Conservation (phyloP, 78 protist species). For the Cyanophora paradoxa region DNA sequence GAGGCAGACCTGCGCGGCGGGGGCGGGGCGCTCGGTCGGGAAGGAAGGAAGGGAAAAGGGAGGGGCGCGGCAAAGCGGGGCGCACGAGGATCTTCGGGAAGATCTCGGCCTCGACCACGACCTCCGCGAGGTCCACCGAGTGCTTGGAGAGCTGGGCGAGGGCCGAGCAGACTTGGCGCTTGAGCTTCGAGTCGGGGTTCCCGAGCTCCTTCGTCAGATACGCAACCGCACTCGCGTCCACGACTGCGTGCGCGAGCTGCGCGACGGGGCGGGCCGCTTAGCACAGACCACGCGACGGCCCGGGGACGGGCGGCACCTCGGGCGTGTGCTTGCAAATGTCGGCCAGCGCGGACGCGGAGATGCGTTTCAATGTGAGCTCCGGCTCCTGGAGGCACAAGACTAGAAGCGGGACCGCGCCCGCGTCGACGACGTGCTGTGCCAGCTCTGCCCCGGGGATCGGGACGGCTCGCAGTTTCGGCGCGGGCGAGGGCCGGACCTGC, state of each 20-base stretch:
- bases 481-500: conserved; percentile 26
- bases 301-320: conserved; percentile 56
- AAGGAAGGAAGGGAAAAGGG: too few species aligned
- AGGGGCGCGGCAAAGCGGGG: too few species aligned
- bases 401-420: conserved; percentile 78
- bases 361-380: conserved; percentile 78
- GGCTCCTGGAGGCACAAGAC: conserved; percentile 91
- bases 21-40: too few species aligned
- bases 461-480: too few species aligned
- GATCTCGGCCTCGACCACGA: conserved; percentile 79
- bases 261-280: neutral
- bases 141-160: conserved; percentile 87
- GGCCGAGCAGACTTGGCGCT: conserved; percentile 73
- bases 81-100: conserved; percentile 76
- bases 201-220: conserved; percentile 64
- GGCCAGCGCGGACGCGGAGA: conserved; percentile 71
- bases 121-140: conserved; percentile 80
- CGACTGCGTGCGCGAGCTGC: conserved; percentile 75
- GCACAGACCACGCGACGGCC: too few species aligned
- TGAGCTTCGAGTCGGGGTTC: conserved; percentile 69
- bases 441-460: conserved; percentile 26
- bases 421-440: conserved; percentile 71
- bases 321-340: conserved; percentile 84
- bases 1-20: too few species aligned
- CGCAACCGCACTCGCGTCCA: conserved; percentile 75